Evolutionary conservation across 768 basidiomycete species (phyloP).

Genomic region (Neoboletus magnificus): DNA sequence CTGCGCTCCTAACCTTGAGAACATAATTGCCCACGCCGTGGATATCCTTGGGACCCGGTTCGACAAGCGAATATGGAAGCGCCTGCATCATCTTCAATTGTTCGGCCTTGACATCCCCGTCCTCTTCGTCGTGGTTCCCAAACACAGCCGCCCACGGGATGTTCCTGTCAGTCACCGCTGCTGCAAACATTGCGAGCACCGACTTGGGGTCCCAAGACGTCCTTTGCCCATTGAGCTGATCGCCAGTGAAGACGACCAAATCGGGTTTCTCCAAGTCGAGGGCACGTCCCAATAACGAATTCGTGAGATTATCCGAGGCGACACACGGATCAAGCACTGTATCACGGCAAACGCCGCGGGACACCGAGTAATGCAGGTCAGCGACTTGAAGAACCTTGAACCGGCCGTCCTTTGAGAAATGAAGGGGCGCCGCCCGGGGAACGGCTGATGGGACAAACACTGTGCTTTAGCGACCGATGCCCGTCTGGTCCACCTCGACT

Average conservation of each 20-base stretch:
- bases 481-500: conserved; percentile 20
- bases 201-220: conserved; percentile 88
- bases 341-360: conserved; percentile 74
- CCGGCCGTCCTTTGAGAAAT: conserved; percentile 77
- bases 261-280: conserved; percentile 86
- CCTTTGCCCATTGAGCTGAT: conserved; percentile 90
- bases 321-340: conserved; percentile 49
- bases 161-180: conserved; percentile 63
- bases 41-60: conserved; percentile 76
- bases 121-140: conserved; percentile 91
- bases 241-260: conserved; percentile 88
- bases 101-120: conserved; percentile 55
- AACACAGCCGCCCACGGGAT: conserved; percentile 93
- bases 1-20: conserved; percentile 78
- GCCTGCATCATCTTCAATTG: conserved; percentile 71
- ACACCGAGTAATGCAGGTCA: conserved; percentile 90
- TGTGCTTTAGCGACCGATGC: background rate
- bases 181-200: conserved; percentile 85
- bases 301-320: conserved; percentile 76
- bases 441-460: conserved; percentile 40
- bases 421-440: conserved; percentile 72
- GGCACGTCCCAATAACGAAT: conserved; percentile 62
- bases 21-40: conserved; percentile 93
- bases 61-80: conserved; percentile 82
- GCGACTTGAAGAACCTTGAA: conserved; percentile 92